These are phyloP conservation scores for Scheffersomyces stipitis DNA, from an alignment of 805 yeast genomes.

Conservation along the genomic window DNA sequence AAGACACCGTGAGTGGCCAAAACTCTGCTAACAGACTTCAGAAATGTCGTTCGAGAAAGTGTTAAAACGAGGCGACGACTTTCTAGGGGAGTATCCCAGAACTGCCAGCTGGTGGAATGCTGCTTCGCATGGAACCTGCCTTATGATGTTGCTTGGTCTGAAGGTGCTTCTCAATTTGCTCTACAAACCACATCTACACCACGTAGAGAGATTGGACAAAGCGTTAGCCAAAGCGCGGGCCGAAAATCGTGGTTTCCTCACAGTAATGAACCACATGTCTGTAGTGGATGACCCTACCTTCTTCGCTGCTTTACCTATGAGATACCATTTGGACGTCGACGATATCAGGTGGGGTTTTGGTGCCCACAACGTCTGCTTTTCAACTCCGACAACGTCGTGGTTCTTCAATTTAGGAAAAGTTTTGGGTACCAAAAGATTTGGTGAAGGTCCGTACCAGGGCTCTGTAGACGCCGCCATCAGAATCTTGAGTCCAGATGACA, in stretches of 20 bases:
- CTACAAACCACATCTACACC: slow-evolving; percentile 63
- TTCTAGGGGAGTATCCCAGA: slow-evolving; percentile 64
- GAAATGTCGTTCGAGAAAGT: slow-evolving; percentile 71
- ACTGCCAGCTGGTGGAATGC: slow-evolving; percentile 59
- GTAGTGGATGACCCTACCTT: slow-evolving; percentile 88
- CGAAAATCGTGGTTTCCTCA: slow-evolving; percentile 75
- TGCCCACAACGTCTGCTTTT: slow-evolving; percentile 87
- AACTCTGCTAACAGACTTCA: too few relatives aligned
- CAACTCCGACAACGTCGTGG: slow-evolving; percentile 45
- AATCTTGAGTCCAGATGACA: slow-evolving; percentile 76
- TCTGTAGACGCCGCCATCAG: slow-evolving; percentile 84
- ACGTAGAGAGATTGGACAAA: slow-evolving; percentile 60
- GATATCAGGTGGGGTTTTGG: slow-evolving; percentile 92
- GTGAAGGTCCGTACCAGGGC: slow-evolving; percentile 90
- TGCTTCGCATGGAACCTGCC: slow-evolving; percentile 67
- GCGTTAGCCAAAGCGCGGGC: slow-evolving; percentile 62
- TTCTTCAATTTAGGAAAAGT: slow-evolving; percentile 89
- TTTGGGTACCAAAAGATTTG: slow-evolving; percentile 84
- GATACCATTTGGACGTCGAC: slow-evolving; percentile 58
- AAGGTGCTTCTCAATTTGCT: slow-evolving; percentile 59
- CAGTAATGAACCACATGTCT: slow-evolving; percentile 92
- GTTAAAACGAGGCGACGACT: slow-evolving; percentile 69
- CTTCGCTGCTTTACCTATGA: slow-evolving; percentile 84
- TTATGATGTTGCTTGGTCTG: slow-evolving; percentile 61
- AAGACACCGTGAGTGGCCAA: too few relatives aligned